Percentiles rank a stretch among this genome's conserved stretches.
phyloP scores from a whole-genome alignment of 148 eudicot genomes.

The Gaultheria prostrata region DNA sequence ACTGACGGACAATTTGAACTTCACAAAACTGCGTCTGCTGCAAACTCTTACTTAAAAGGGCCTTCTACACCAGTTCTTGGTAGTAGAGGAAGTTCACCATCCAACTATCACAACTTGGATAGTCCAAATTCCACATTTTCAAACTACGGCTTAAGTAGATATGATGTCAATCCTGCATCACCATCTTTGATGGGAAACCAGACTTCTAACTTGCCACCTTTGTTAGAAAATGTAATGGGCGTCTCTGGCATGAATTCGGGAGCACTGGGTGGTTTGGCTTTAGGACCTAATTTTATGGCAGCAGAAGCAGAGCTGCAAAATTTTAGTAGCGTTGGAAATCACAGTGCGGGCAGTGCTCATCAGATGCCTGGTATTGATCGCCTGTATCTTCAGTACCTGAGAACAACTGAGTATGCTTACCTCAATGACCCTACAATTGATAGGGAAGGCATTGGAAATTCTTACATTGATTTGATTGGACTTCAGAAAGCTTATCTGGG shows the following conservation, averaged over 20 bases:
- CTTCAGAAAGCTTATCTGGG: constrained; percentile 79
- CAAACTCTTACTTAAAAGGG: constrained; percentile 32
- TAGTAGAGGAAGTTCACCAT: constrained; percentile 50
- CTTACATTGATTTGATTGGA: constrained; percentile 59
- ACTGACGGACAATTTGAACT: constrained; percentile 48
- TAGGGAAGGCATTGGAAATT: constrained; percentile 41
- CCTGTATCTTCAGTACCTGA: constrained; percentile 58
- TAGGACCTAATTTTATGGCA: constrained; percentile 55
- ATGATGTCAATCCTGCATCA: constrained; percentile 56
- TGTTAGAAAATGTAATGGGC: constrained; percentile 63
- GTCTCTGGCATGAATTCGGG: constrained; percentile 52
- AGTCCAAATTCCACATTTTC: constrained; percentile 77
- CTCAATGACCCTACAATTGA: constrained; percentile 55
- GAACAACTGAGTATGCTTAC: constrained; percentile 61
- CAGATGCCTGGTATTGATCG: constrained; percentile 55
- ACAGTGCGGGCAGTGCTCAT: constrained; percentile 32
- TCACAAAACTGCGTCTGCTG: constrained; percentile 32
- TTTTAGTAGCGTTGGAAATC: constrained; percentile 51
- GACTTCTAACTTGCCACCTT: constrained; percentile 49
- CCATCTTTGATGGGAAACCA: constrained; percentile 64
- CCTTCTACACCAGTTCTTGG: constrained; percentile 23
- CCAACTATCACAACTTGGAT: constrained; percentile 56
- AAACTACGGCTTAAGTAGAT: constrained; percentile 55
- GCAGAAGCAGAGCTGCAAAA: constrained; percentile 62
- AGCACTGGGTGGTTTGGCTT: constrained; percentile 46